Evolutionary conservation across 2,329 filamentous ascomycete species (phyloP).

Genomic region (Drechslerella stenobrocha): DNA sequence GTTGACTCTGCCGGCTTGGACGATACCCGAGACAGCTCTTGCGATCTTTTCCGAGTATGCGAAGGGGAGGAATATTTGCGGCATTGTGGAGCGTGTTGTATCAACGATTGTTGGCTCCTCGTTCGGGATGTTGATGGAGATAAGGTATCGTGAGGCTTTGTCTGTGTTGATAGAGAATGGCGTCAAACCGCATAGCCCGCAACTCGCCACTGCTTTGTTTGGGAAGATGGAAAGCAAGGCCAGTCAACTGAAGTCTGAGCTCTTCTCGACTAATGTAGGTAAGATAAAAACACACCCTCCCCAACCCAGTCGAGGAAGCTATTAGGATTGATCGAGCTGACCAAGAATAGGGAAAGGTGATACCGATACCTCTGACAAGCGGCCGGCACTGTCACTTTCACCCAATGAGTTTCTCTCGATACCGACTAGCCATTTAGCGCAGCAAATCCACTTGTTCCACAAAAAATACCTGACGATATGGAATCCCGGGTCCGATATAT

Average conservation of each 20-base stretch:
- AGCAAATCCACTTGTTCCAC: constrained; percentile 54
- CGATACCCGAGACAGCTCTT: constrained; percentile 52
- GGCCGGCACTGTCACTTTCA: constrained; percentile 24
- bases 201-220: constrained; percentile 51
- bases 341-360: constrained; percentile 17
- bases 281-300: constrained; percentile 17
- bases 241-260: constrained; percentile 39
- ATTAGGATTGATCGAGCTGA: neutral
- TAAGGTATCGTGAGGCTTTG: constrained; percentile 52
- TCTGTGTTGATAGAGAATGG: constrained; percentile 53
- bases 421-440: constrained; percentile 51
- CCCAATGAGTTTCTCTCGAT: constrained; percentile 48
- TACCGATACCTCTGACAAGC: constrained; percentile 25
- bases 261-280: constrained; percentile 49
- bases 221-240: constrained; percentile 46
- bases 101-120: constrained; percentile 50
- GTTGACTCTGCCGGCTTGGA: constrained; percentile 52
- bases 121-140: constrained; percentile 52
- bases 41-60: constrained; percentile 52
- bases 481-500: constrained; percentile 53
- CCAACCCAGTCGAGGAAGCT: neutral
- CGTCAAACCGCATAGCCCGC: constrained; percentile 51
- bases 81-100: constrained; percentile 49
- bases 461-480: constrained; percentile 52
- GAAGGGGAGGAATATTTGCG: constrained; percentile 35